Evolutionary conservation across 768 basidiomycete species (phyloP).

Genomic region (Solioccasus polychromus): DNA sequence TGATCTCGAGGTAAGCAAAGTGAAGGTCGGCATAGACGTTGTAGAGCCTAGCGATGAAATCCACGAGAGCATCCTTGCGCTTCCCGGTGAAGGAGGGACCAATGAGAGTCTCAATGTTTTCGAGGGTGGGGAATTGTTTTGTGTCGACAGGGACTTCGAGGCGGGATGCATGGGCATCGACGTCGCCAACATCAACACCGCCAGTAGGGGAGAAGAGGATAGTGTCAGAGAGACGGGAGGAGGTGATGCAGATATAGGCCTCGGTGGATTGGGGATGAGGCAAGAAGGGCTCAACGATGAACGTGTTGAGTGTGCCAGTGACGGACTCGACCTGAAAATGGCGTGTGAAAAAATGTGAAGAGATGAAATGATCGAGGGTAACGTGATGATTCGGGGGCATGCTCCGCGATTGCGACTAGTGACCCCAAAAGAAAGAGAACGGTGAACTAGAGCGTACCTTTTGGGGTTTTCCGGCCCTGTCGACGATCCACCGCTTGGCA

Average conservation of each 20-base stretch:
- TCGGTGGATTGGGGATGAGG: slow-evolving; percentile 93
- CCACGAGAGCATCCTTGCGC: slow-evolving; percentile 89
- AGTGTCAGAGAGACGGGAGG: slow-evolving; percentile 87
- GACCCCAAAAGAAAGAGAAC: background rate
- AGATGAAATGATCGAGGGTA: slow-evolving; percentile 10
- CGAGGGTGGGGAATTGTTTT: slow-evolving; percentile 77
- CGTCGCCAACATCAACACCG: slow-evolving; percentile 98
- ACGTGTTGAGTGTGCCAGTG: slow-evolving; percentile 93
- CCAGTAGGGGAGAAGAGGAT: slow-evolving; percentile 99
- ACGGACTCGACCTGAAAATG: slow-evolving; percentile 77
- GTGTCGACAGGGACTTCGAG: slow-evolving; percentile 72
- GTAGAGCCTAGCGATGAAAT: slow-evolving; percentile 95
- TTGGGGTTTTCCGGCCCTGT: slow-evolving; percentile 89
- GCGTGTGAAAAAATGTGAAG: slow-evolving; percentile 14
- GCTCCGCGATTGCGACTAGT: slow-evolving; percentile 12
- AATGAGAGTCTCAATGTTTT: slow-evolving; percentile 76
- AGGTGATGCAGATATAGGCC: slow-evolving; percentile 98
- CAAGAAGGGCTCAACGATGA: slow-evolving; percentile 99
- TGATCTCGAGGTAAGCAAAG: slow-evolving; percentile 99
- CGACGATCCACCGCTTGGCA: slow-evolving; percentile 82
- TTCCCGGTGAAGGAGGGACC: slow-evolving; percentile 69
- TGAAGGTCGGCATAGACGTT: slow-evolving; percentile 98
- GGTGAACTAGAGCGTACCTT: slow-evolving; percentile 43
- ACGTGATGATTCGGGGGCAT: slow-evolving; percentile 21
- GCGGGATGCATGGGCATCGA: slow-evolving; percentile 93